Conservation (phyloP, 306 rosid species). For the Ormosia semicastrata region DNA sequence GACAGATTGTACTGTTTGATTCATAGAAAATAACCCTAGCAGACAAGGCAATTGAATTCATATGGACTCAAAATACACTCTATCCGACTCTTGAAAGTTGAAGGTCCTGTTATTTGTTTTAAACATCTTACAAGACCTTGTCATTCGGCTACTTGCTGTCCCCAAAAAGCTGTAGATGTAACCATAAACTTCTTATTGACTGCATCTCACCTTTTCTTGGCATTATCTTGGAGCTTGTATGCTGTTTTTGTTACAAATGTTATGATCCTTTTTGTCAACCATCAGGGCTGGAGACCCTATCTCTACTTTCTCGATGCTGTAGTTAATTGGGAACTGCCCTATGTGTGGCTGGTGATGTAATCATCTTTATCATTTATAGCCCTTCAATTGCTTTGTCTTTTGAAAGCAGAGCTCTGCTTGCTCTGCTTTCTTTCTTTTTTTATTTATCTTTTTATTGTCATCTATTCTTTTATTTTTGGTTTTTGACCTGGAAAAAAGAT, state of each 20-base stretch:
- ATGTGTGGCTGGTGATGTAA: background rate
- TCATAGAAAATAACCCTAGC: background rate
- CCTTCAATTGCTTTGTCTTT: constrained; percentile 11
- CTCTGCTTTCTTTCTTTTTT: too few species aligned
- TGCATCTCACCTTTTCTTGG: background rate
- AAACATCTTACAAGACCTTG: background rate
- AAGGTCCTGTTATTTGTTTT: background rate
- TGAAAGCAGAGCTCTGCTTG: background rate
- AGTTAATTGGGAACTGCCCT: background rate
- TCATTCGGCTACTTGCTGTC: background rate
- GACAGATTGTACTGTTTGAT: background rate
- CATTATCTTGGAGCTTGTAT: background rate
- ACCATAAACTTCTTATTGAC: background rate
- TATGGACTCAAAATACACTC: background rate
- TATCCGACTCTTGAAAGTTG: background rate
- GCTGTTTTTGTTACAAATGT: background rate
- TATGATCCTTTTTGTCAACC: background rate
- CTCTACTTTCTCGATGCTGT: background rate
- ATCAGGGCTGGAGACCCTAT: background rate
- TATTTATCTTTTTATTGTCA: too few species aligned
- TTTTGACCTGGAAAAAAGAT: constrained; percentile 9
- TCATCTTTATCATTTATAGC: background rate
- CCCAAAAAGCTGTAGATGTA: background rate
- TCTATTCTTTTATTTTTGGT: constrained; percentile 13
- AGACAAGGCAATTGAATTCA: background rate